Percentiles rank a stretch among this genome's conserved stretches.
Evolutionary conservation across 148 eudicot genomes (phyloP).

Genomic region (Rhododendron griersonianum): DNA sequence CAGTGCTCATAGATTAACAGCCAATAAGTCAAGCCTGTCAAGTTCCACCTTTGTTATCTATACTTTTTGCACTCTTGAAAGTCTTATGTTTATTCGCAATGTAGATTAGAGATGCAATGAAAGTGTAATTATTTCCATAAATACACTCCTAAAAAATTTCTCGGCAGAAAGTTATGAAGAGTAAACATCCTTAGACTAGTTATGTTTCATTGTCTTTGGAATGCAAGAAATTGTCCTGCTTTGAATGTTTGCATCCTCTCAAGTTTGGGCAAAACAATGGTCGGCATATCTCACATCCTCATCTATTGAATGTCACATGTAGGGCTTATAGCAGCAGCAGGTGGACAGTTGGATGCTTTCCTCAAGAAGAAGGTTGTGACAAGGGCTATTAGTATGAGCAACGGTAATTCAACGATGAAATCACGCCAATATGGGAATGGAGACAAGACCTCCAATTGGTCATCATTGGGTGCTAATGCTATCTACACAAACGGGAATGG

Average conservation of each 20-base stretch:
- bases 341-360: constrained; percentile 59
- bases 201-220: background rate
- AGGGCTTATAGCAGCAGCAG: constrained; percentile 90
- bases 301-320: constrained; percentile 4
- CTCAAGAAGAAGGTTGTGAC: constrained; percentile 32
- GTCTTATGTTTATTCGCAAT: background rate
- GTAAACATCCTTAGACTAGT: background rate
- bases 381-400: constrained; percentile 29
- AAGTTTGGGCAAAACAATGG: background rate
- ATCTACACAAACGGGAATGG: constrained; percentile 61
- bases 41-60: background rate
- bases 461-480: constrained; percentile 24
- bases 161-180: background rate
- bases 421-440: constrained; percentile 25
- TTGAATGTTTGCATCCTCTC: background rate
- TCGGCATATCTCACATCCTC: background rate
- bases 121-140: background rate
- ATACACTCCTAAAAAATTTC: background rate
- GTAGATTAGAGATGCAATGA: background rate
- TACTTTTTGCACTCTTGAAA: background rate
- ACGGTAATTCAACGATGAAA: constrained; percentile 29
- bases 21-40: background rate
- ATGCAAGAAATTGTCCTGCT: background rate
- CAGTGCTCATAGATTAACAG: background rate
- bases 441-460: constrained; percentile 32